These are phyloP conservation scores for barrel medic (Medicago truncatula) DNA, from an alignment of 306 rosid genomes.

Conservation along the genomic window MtrunA17r5.0-ANR NC_053042.1:36248001-36248500, in stretches of 20 bases:
- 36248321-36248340: background rate
- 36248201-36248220: background rate
- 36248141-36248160: background rate
- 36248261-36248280: background rate
- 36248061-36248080: background rate
- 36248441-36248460: background rate
- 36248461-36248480: slow-evolving; percentile 14
- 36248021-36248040: background rate
- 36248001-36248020: background rate
- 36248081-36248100: background rate
- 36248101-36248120: background rate
- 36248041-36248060: background rate
- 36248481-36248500: background rate
- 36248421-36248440: background rate
- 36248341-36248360: background rate
- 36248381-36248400: background rate
- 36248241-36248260: background rate
- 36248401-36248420: background rate
- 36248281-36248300: background rate
- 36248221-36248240: background rate
- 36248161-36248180: background rate
- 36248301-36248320: background rate
- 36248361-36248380: background rate
- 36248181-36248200: background rate
- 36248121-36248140: background rate